Evolutionary conservation across 805 yeast species (phyloP), one percentile per base, ranked within the genome.

Genomic region (Kazachstania taianensis): DNA sequence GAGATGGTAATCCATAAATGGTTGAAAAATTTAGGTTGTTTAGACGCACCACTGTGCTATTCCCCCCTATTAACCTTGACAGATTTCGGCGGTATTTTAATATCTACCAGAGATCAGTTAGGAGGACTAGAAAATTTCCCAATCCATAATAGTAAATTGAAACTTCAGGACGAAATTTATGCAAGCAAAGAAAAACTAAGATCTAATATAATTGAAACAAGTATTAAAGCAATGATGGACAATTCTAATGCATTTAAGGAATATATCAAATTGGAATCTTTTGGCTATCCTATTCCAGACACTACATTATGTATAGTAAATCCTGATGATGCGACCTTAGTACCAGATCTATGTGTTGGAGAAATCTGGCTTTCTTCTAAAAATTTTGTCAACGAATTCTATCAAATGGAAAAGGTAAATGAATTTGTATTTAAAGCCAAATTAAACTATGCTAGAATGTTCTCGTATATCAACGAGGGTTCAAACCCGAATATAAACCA

Each of bases 341-440:
- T 84, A 4, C 75, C 77, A 2, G 78, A 71, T 32, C 73, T 82
- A 50, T 84, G 81, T 43, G 83, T 92, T 12, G 98, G 98, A 19
- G 99, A 92, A 57, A 78, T 92, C 23, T 92, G 97, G 97, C 82
- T 92, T n/a, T 96, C 87, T 49, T 80, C 94, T 29, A 89, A 89
- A 2, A 81, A 94, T 41, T 61, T 92, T 5, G 78, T 94, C 2
- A 96, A 57, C 35, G 62, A 52, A 37, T 59, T 59, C 36, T 59
- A 49, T 36, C 61, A 57, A 26, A 44, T 59, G 54, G 59, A 53
- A 25, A 49, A 50, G 27, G 55, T 59, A 2, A 59, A 56, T 34
- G 59, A 55, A 16, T 59, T 56, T 42, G 61, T 59, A 1, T 59
- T 59, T 35, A 55, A 50, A 24, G 62, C 63, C 0, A 53, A 44